Base-by-base conservation (phyloP, 192 early-diverging fungal genomes). In the Umbelopsis vinacea region DNA sequence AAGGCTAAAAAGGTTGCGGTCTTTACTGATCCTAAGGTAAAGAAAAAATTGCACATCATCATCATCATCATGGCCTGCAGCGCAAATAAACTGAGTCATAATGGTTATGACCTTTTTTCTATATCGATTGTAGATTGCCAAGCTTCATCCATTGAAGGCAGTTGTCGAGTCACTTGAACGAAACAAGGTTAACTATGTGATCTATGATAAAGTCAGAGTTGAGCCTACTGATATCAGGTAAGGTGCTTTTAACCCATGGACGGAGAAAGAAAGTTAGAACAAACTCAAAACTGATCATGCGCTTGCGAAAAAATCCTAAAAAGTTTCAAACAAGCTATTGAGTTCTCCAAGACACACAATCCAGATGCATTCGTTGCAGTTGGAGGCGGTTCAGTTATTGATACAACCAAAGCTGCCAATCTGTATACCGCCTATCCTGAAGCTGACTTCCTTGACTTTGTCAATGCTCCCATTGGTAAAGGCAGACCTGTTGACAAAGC, bases 321-420 rank as follows among this genome's bases (percentile, higher is more conserved):
- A 47, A 90, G 92, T 76, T 93, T 96, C 82, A 83, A 89, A 81
- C 79, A 91, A 33, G 95, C 95, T 17, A 94, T 96, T 76, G 88
- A 87, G 14, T 94, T 92, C 57, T 90, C 92, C 35, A 89, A 89
- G 71, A 66, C 76, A 22, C 89, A 95, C 72, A 75, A 79, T 24
- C 92, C 92, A 0, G 95, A 96, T 74, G 90, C 92, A 8, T 92
- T 96, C 77, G 82, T 96, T 15, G 95, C 95, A 29, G 95, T 96
- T 3, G 95, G 95, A 52, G 95, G 95, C 60, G 95, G 95, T 21
- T 94, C 92, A 5, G 92, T 92, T 33, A 95, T 96, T 60, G 95
- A 96, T 76, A 96, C 95, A 19, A 87, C 92, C 63, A 96, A 96
- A 76, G 95, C 93, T 33, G 95, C 95, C 55, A 96, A 95, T 73